Conservation (phyloP, 176 grass and related monocot species). For the Oryza meridionalis region DNA sequence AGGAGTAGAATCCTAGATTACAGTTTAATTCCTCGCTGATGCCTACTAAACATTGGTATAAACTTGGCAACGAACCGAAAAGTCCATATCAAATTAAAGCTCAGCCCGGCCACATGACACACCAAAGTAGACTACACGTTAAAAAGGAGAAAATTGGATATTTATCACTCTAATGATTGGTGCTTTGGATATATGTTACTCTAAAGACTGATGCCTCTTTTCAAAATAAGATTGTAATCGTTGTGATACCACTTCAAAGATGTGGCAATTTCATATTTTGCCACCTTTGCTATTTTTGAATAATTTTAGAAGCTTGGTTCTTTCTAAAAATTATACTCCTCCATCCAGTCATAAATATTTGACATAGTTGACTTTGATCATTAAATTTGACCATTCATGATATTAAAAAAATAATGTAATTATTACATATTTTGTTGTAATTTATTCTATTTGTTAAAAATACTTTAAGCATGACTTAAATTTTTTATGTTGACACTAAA, state of each 20-base stretch:
- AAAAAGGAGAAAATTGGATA: not conserved
- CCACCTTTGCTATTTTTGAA: not conserved
- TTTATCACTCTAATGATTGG: not conserved
- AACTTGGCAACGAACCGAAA: not conserved
- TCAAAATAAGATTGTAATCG: not conserved
- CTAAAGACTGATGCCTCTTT: not conserved
- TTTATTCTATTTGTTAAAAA: too few species aligned
- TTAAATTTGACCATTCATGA: too few species aligned
- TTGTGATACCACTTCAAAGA: not conserved
- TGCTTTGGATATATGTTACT: too few species aligned
- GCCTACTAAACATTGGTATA: too few species aligned
- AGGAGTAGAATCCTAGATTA: not conserved
- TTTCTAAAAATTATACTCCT: too few species aligned
- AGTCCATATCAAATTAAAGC: too few species aligned
- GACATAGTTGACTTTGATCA: too few species aligned
- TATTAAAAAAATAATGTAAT: too few species aligned
- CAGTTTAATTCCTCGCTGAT: not conserved
- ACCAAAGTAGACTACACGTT: not conserved
- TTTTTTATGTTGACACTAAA: too few species aligned
- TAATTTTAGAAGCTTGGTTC: not conserved
- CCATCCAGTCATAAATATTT: too few species aligned
- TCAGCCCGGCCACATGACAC: not conserved
- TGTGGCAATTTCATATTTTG: not conserved
- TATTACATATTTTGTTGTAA: too few species aligned
- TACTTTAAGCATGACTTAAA: too few species aligned